A percentile compares a stretch with the other conserved stretches of the same genome.
Evolutionary conservation across 2,329 filamentous ascomycete genomes (phyloP).

Genomic region (Chrysoporthe cubensis): DNA sequence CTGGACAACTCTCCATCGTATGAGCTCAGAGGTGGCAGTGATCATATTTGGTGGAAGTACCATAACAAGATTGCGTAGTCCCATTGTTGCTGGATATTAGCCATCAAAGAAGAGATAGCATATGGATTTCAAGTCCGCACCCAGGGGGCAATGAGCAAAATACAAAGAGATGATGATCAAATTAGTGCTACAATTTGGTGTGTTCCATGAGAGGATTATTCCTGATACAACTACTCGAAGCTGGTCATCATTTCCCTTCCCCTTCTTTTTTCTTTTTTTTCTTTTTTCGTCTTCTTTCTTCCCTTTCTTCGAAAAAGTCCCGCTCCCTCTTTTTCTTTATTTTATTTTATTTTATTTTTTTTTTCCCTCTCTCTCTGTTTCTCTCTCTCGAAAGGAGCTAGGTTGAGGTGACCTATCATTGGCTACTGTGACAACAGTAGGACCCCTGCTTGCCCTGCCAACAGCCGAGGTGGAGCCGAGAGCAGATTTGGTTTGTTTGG

Average conservation of each 20-base stretch:
- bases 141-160: too few species aligned
- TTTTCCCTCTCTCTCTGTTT: too few species aligned
- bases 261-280: neutral
- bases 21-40: too few species aligned
- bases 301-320: neutral
- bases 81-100: too few species aligned
- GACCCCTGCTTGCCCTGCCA: constrained; percentile 7
- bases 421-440: neutral
- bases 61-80: too few species aligned
- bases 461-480: constrained; percentile 11
- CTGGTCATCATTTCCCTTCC: neutral
- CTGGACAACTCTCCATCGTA: too few species aligned
- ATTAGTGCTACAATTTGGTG: neutral
- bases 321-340: neutral
- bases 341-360: neutral
- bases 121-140: too few species aligned
- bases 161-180: too few species aligned
- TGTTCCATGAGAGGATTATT: neutral
- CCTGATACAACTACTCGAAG: neutral
- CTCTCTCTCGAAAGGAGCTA: neutral
- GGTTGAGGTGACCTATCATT: neutral
- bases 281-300: neutral
- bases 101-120: too few species aligned
- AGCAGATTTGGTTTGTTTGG: constrained; percentile 6
- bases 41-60: too few species aligned